Evolutionary conservation across 2,329 filamentous ascomycete species (phyloP).

Genomic region (Cercospora nicotianae): DNA sequence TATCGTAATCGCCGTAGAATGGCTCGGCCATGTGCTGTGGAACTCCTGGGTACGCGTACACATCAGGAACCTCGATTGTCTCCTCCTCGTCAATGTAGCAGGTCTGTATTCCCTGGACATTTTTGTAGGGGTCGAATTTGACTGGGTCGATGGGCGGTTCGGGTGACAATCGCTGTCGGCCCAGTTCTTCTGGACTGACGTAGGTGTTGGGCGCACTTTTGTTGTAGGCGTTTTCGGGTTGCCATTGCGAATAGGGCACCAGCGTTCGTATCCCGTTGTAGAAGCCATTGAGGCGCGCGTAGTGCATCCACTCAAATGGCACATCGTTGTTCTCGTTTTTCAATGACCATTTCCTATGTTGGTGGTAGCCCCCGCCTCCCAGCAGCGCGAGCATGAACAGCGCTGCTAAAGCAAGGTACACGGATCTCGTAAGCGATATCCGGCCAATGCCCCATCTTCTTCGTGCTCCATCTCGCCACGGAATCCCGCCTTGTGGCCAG

Average conservation of each 20-base stretch:
- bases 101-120: constrained; percentile 55
- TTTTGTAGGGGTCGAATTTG: constrained; percentile 50
- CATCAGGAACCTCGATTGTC: constrained; percentile 57
- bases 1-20: constrained; percentile 51
- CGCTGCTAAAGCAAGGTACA: constrained; percentile 43
- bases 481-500: constrained; percentile 40
- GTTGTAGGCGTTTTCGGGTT: constrained; percentile 49
- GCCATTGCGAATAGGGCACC: constrained; percentile 45
- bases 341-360: constrained; percentile 17
- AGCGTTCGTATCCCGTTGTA: constrained; percentile 52
- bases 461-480: constrained; percentile 30
- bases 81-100: constrained; percentile 66
- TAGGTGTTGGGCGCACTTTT: constrained; percentile 37
- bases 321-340: constrained; percentile 34
- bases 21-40: constrained; percentile 52
- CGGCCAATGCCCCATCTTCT: constrained; percentile 31
- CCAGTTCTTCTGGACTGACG: constrained; percentile 32
- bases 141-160: constrained; percentile 40
- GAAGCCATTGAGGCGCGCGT: constrained; percentile 47
- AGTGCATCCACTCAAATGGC: constrained; percentile 50
- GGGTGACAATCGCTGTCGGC: constrained; percentile 21
- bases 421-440: constrained; percentile 45
- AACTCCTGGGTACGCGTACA: constrained; percentile 63
- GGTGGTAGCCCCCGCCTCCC: constrained; percentile 45
- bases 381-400: constrained; percentile 46